Evolutionary conservation across 2,329 filamentous ascomycete genomes (phyloP).

Genomic region (Escovopsis sp.): DNA sequence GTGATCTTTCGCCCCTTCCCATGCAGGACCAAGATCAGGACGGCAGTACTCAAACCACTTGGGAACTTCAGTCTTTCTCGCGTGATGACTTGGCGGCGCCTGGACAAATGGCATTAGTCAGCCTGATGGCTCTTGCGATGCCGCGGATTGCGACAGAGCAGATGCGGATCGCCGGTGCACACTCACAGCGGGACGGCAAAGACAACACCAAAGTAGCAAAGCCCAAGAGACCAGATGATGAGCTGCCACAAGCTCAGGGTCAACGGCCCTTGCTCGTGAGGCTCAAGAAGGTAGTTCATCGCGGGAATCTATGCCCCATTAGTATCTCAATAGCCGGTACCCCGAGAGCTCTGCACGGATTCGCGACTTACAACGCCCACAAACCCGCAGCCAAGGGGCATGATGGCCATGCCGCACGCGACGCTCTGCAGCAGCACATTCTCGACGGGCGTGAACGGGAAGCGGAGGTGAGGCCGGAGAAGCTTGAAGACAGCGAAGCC

Average conservation of each 20-base stretch:
- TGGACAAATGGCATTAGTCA: constrained; percentile 11
- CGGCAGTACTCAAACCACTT: constrained; percentile 84
- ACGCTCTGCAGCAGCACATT: constrained; percentile 96
- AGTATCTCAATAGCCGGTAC: neutral
- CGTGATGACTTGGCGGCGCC: constrained; percentile 79
- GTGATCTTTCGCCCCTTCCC: constrained; percentile 31
- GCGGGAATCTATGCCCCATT: constrained; percentile 50
- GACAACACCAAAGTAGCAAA: constrained; percentile 93
- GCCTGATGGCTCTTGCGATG: neutral
- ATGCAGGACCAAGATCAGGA: constrained; percentile 85
- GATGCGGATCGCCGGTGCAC: no score
- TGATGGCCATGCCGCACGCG: constrained; percentile 86
- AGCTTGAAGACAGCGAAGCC: constrained; percentile 89
- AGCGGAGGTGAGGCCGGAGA: constrained; percentile 53
- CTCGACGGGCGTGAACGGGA: constrained; percentile 85
- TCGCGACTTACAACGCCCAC: constrained; percentile 57
- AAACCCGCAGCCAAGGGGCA: constrained; percentile 91
- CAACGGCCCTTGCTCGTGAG: constrained; percentile 66
- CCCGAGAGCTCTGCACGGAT: neutral
- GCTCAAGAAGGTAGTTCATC: constrained; percentile 68
- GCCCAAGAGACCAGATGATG: constrained; percentile 77
- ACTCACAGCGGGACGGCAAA: constrained; percentile 75
- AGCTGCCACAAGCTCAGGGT: constrained; percentile 60
- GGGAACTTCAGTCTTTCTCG: constrained; percentile 86
- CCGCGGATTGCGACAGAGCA: no score